phyloP scores from a whole-genome alignment of 2,329 filamentous ascomycete species.

The Diplocarpon rosae region DNA sequence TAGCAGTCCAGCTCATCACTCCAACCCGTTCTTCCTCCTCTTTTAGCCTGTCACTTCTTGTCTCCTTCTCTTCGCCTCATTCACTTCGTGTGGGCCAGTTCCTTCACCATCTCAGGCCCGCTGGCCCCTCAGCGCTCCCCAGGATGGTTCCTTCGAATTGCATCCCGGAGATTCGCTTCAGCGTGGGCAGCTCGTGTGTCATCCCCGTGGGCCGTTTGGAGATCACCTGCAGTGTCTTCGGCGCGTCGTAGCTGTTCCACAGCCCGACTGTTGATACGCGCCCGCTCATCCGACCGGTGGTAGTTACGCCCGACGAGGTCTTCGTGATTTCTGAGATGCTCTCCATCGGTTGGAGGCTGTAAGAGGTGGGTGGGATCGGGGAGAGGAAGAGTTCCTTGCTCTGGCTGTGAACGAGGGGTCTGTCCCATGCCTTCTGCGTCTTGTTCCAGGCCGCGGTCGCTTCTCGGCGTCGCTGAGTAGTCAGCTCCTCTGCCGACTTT shows the following conservation, averaged over 20 bases:
- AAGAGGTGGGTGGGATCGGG: neutral
- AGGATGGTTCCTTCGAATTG: constrained; percentile 2
- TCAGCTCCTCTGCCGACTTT: neutral
- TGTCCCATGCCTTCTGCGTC: neutral
- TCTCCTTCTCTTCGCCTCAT: too few relatives aligned
- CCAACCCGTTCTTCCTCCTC: too few relatives aligned
- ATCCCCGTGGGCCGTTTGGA: neutral
- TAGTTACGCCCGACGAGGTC: neutral
- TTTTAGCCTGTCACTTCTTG: too few relatives aligned
- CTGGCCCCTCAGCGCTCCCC: neutral
- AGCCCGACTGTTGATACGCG: neutral
- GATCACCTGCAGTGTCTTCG: neutral
- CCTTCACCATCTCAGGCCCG: neutral
- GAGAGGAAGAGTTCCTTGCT: constrained; percentile 1
- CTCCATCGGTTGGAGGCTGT: neutral
- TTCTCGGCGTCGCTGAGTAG: neutral
- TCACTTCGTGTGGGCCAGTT: neutral
- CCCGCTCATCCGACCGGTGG: neutral
- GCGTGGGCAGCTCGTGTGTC: neutral
- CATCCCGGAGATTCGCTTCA: constrained; percentile 1
- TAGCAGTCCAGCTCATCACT: too few relatives aligned
- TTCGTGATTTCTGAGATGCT: constrained; percentile 1
- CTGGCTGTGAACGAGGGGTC: neutral
- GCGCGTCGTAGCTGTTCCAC: neutral
- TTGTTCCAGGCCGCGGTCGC: neutral